phyloP scores from a whole-genome alignment of 2,329 filamentous ascomycete species.

The Claviceps spartinae region DNA sequence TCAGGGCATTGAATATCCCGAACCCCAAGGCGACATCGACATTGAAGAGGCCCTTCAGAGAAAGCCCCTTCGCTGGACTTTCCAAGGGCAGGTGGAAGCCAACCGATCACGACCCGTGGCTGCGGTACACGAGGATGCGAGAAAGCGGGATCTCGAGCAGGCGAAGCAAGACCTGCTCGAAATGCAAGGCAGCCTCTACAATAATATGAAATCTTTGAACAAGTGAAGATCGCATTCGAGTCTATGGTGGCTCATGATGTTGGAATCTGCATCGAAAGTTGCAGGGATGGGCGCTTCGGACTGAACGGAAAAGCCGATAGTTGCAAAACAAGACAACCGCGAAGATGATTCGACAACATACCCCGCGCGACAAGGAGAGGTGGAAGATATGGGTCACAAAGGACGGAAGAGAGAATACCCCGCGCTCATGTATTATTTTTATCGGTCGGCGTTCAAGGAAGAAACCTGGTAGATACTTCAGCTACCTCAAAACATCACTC shows the following conservation, averaged over 20 bases:
- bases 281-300: neutral
- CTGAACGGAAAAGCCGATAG: neutral
- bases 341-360: neutral
- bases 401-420: too few species aligned
- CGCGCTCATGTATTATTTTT: neutral
- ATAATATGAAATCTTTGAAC: neutral
- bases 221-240: neutral
- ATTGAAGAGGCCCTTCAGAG: conserved; percentile 30
- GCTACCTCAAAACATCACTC: neutral
- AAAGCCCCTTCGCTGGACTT: conserved; percentile 28
- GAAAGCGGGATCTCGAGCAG: conserved; percentile 28
- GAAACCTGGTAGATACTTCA: neutral
- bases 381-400: neutral
- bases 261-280: neutral
- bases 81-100: conserved; percentile 22
- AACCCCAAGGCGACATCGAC: conserved; percentile 25
- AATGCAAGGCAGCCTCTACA: conserved; percentile 15
- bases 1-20: conserved; percentile 22
- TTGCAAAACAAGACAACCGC: neutral
- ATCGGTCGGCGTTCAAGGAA: neutral
- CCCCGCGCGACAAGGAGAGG: neutral
- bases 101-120: conserved; percentile 14
- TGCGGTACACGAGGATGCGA: conserved; percentile 18
- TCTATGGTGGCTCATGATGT: too few species aligned
- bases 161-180: conserved; percentile 34